These are phyloP conservation scores for Corynespora cassiicola DNA, from an alignment of 2,329 filamentous ascomycete genomes.

Conservation along the genomic window DNA sequence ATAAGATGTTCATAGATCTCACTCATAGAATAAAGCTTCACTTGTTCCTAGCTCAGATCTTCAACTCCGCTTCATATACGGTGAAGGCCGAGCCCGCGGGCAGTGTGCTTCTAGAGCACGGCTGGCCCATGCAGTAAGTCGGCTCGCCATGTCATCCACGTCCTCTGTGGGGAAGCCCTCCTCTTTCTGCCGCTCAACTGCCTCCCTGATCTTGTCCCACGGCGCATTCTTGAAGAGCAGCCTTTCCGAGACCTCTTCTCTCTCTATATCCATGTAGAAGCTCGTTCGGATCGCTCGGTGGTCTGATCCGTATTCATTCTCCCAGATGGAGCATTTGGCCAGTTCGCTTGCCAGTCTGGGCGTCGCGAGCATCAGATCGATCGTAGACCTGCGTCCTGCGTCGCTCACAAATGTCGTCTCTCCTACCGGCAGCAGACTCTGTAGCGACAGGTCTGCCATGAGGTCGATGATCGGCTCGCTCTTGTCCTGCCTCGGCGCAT, in stretches of 20 bases:
- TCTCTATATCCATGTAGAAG: slow-evolving; percentile 14
- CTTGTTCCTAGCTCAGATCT: no score
- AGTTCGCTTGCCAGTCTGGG: slow-evolving; percentile 10
- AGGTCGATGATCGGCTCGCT: slow-evolving; percentile 19
- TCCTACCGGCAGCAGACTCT: slow-evolving; percentile 15
- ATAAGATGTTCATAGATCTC: no score
- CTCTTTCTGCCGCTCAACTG: slow-evolving; percentile 5
- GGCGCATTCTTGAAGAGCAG: slow-evolving; percentile 20
- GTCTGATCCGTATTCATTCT: slow-evolving; percentile 16
- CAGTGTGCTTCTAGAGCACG: slow-evolving; percentile 8
- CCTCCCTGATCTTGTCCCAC: slow-evolving; percentile 17
- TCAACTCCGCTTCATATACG: slow-evolving; percentile 16
- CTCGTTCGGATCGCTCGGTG: slow-evolving; percentile 15
- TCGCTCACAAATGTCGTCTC: slow-evolving; percentile 5
- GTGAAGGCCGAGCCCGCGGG: slow-evolving; percentile 5
- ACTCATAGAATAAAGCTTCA: no score
- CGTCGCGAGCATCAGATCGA: slow-evolving; percentile 15
- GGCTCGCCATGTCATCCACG: slow-evolving; percentile 11
- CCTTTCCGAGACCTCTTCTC: slow-evolving; percentile 11
- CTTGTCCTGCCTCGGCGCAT: slow-evolving; percentile 11
- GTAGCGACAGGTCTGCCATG: slow-evolving; percentile 17
- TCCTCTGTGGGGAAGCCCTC: slow-evolving; percentile 5
- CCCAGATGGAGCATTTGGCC: slow-evolving; percentile 12
- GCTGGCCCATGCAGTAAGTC: slow-evolving; percentile 8
- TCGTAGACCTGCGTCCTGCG: slow-evolving; percentile 3